phyloP scores from a whole-genome alignment of 306 rosid species.

The Castanea mollissima region DNA sequence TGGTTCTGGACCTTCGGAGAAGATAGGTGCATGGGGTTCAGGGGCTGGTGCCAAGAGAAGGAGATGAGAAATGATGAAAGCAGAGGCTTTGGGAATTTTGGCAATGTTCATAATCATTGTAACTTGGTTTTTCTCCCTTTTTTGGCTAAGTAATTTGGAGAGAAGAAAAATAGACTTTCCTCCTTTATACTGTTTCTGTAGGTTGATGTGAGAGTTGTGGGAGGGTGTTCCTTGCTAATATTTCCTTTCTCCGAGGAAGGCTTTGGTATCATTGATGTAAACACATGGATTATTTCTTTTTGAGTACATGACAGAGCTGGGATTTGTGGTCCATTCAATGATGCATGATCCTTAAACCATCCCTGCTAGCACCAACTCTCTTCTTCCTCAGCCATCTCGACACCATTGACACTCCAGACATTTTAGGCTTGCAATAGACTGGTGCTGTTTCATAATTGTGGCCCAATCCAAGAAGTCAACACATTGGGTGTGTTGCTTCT shows the following conservation, averaged over 20 bases:
- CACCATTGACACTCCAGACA: no score
- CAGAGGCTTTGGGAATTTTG: background rate
- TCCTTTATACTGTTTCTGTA: background rate
- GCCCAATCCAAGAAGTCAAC: no score
- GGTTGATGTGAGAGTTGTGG: background rate
- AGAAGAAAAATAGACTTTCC: background rate
- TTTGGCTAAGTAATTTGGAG: background rate
- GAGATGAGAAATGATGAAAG: conserved; percentile 47
- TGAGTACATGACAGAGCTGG: background rate
- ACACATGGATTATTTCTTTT: background rate
- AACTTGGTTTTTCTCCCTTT: background rate
- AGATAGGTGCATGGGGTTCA: conserved; percentile 55
- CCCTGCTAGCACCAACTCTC: no score
- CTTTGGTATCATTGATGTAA: background rate
- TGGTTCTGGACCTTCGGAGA: conserved; percentile 49
- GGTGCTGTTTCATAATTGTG: no score
- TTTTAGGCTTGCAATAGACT: no score
- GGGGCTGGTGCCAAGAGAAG: conserved; percentile 73
- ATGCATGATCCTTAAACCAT: background rate
- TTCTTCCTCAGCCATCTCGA: no score
- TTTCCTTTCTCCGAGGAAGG: background rate
- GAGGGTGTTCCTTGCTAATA: background rate
- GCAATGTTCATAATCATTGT: conserved; percentile 1
- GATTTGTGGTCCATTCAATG: background rate
- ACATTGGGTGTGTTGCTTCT: no score